Conservation (phyloP, 2,329 filamentous ascomycete species). For the Alternaria infectoria region DNA sequence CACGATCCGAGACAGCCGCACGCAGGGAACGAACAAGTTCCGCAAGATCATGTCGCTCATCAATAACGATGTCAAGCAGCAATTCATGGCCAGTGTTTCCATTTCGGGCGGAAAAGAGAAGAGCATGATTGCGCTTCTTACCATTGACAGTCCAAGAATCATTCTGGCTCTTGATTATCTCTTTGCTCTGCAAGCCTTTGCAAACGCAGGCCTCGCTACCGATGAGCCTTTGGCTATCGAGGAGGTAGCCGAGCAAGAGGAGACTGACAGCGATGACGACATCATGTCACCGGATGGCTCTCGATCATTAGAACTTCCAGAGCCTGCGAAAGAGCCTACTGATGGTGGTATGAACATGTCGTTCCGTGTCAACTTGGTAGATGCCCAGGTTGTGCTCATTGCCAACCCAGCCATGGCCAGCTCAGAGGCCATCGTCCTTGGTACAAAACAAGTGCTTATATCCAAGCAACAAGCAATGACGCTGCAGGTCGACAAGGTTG, state of each 20-base stretch:
- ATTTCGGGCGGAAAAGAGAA: slow-evolving; percentile 85
- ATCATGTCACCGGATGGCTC: slow-evolving; percentile 43
- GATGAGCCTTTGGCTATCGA: slow-evolving; percentile 65
- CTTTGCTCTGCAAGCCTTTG: slow-evolving; percentile 84
- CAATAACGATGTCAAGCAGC: slow-evolving; percentile 89
- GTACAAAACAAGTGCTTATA: slow-evolving; percentile 89
- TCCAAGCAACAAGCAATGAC: slow-evolving; percentile 94
- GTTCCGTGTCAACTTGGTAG: slow-evolving; percentile 91
- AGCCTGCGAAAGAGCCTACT: slow-evolving; percentile 37
- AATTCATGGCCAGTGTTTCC: slow-evolving; percentile 96
- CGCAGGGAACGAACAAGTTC: slow-evolving; percentile 90
- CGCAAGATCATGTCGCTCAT: slow-evolving; percentile 97
- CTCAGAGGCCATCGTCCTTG: slow-evolving; percentile 94
- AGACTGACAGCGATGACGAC: slow-evolving; percentile 48
- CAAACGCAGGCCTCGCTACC: slow-evolving; percentile 69
- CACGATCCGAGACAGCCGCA: slow-evolving; percentile 91
- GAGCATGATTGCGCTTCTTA: slow-evolving; percentile 87
- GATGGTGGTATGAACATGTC: slow-evolving; percentile 72
- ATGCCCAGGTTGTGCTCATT: slow-evolving; percentile 95
- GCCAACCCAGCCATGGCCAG: slow-evolving; percentile 89
- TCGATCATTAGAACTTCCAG: slow-evolving; percentile 23
- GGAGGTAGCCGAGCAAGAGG: slow-evolving; percentile 62
- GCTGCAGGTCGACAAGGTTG: slow-evolving; percentile 89
- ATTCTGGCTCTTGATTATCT: slow-evolving; percentile 97
- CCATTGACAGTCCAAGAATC: slow-evolving; percentile 90